Evolutionary conservation across 2,329 filamentous ascomycete genomes (phyloP), one percentile per base, ranked within the genome.

Genomic region (Atkinsonella texensis): DNA sequence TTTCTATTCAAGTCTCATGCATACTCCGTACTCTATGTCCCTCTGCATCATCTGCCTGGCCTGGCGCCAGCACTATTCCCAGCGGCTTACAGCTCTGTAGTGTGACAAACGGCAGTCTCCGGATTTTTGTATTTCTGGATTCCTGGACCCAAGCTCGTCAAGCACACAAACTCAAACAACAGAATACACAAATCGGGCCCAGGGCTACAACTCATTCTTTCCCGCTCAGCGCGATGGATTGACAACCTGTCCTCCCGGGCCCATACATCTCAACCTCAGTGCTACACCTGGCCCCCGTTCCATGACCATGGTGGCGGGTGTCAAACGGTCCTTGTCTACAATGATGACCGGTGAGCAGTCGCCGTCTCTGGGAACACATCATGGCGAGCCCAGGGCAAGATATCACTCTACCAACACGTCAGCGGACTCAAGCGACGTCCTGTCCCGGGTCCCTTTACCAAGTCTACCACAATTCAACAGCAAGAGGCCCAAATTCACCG

Each of bases 401-500:
- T 43, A 20, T 35, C 33, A 23, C n/a, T 46, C 49, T 7, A 9
- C 46, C 33, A 46, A 46, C 10, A 33, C 41, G 10, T 48, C 40
- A 5, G 18, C 13, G 6, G 28, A 28, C 23, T n/a, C 23, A 9
- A 38, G 51, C 35, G 33, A 43, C 17, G 31, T 12, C 43, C 46
- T 53, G 20, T 57, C 57, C 7, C 61, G 57, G 42, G 60, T 59
- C 1, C 61, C 60, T 0, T 60, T 61, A 3, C 58, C 60, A 11
- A 57, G 55, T 10, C 57, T 58, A 13, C 58, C 58, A 33, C 58
- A 61, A 4, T 43, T 62, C 33, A 62, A 52, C 38, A 59, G 58
- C 18, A 52, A 70, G 60, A 60, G 57, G 54, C 60, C 59, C 42
- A 62, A 56, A 46, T 86, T 85, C 60, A 68, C 72, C 9, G 64